Evolutionary conservation across 164 flowering plant genomes (phyloP).

Genomic region (Piper betle): DNA sequence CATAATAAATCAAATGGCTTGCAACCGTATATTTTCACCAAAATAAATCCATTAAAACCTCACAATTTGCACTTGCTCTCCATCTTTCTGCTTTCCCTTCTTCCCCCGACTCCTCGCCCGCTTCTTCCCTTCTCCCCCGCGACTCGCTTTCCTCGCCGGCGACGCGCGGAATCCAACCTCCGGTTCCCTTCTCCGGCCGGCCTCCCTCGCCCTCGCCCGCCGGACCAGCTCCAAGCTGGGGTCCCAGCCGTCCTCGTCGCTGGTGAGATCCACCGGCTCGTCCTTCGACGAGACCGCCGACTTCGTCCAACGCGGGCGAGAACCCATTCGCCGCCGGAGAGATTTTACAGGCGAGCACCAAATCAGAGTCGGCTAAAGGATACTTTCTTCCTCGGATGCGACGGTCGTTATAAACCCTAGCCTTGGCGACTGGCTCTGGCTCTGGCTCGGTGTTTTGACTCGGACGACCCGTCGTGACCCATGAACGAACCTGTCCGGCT

Average conservation of each 20-base stretch:
- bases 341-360: no score
- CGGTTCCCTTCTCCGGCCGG: slow-evolving; percentile 13
- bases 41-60: slow-evolving; percentile 1
- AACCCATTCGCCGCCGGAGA: not conserved
- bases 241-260: slow-evolving; percentile 56
- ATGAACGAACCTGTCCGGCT: no score
- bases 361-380: no score
- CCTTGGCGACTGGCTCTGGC: no score
- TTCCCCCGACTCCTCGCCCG: slow-evolving; percentile 7
- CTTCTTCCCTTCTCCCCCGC: not conserved
- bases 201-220: slow-evolving; percentile 30
- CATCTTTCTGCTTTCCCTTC: slow-evolving; percentile 8
- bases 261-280: slow-evolving; percentile 11
- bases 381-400: no score
- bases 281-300: not conserved
- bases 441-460: no score
- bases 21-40: not conserved
- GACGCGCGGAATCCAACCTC: not conserved
- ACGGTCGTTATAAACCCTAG: no score
- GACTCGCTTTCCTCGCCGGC: not conserved
- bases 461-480: no score
- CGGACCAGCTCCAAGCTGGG: slow-evolving; percentile 47
- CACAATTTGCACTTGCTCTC: slow-evolving; percentile 6
- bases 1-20: not conserved
- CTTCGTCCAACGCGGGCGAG: not conserved